Evolutionary conservation across 2,329 filamentous ascomycete species (phyloP).

Genomic region (Nannizziopsis barbatae): DNA sequence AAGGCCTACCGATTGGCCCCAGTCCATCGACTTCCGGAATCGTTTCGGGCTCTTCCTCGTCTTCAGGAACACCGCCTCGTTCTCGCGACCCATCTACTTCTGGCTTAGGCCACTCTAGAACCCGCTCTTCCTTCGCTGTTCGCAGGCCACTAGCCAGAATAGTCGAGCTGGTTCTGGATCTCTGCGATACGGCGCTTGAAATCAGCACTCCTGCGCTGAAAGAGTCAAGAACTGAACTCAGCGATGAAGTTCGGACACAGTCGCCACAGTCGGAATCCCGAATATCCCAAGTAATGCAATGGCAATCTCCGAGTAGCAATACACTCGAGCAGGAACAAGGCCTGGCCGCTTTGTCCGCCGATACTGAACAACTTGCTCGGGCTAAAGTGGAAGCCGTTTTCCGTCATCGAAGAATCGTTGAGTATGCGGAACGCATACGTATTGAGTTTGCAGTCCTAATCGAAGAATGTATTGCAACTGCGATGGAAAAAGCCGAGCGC

Average conservation of each 20-base stretch:
- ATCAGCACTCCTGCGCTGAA: constrained; percentile 92
- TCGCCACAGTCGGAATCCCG: constrained; percentile 93
- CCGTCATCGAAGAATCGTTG: constrained; percentile 81
- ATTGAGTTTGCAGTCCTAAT: constrained; percentile 87
- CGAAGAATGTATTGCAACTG: constrained; percentile 89
- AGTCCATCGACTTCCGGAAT: constrained; percentile 58
- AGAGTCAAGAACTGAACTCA: constrained; percentile 54
- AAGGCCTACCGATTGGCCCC: constrained; percentile 72
- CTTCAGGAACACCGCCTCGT: constrained; percentile 52
- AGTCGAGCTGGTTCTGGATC: constrained; percentile 83
- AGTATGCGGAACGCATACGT: constrained; percentile 91
- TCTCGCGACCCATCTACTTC: constrained; percentile 56
- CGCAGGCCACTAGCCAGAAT: constrained; percentile 82
- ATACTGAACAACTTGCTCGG: constrained; percentile 74
- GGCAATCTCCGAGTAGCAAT: constrained; percentile 88
- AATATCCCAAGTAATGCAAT: constrained; percentile 87
- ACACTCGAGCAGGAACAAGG: constrained; percentile 90
- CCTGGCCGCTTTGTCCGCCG: constrained; percentile 71
- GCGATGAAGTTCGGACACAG: constrained; percentile 74
- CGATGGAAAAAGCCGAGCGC: constrained; percentile 75
- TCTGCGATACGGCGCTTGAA: constrained; percentile 91
- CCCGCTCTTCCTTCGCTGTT: constrained; percentile 71
- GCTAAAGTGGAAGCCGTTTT: constrained; percentile 89
- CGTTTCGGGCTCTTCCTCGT: constrained; percentile 58
- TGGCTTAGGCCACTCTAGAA: constrained; percentile 67